Percentiles rank a stretch among this genome's conserved stretches.
These are phyloP conservation scores for Apiotrichum gamsii DNA, from an alignment of 1,284 basidiomycete genomes.

Conservation along the genomic window DNA sequence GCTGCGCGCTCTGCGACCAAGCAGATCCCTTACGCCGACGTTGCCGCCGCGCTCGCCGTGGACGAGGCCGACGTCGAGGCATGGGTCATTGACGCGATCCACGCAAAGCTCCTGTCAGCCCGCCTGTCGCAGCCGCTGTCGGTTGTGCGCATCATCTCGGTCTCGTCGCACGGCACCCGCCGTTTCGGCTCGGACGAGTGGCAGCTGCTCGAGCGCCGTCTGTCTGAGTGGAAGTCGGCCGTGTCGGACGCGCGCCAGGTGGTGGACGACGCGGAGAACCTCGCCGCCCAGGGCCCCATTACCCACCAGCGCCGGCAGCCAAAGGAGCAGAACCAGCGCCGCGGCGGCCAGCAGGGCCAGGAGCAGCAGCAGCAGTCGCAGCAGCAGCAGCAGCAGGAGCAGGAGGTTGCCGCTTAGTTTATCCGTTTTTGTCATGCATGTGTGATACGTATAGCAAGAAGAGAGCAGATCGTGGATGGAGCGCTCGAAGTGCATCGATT, in stretches of 20 bases:
- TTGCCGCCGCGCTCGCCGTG: constrained; percentile 65
- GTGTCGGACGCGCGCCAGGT: constrained; percentile 39
- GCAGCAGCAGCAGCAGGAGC: constrained; percentile 17
- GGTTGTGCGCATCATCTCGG: constrained; percentile 67
- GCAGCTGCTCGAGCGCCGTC: constrained; percentile 69
- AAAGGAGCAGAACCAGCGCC: constrained; percentile 16
- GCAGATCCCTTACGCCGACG: constrained; percentile 66
- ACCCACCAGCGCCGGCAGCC: constrained; percentile 23
- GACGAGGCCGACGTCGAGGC: constrained; percentile 68
- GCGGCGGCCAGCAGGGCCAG: constrained; percentile 16
- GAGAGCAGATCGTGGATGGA: too few species aligned
- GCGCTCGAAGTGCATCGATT: too few species aligned
- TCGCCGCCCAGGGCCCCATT: constrained; percentile 28
- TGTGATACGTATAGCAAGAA: not conserved
- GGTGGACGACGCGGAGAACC: constrained; percentile 41
- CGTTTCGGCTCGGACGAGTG: constrained; percentile 74
- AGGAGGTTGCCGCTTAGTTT: constrained; percentile 12
- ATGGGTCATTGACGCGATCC: constrained; percentile 90
- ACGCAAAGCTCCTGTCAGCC: constrained; percentile 70
- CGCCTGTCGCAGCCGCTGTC: constrained; percentile 79
- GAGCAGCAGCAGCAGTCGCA: constrained; percentile 26
- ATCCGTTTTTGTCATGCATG: constrained; percentile 4
- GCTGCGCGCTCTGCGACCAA: constrained; percentile 69
- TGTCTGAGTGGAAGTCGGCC: constrained; percentile 67
- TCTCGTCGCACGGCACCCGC: constrained; percentile 57